Evolutionary conservation across 2,329 filamentous ascomycete genomes (phyloP), one percentile per base, ranked within the genome.

Genomic region (Ophiostoma sp.): DNA sequence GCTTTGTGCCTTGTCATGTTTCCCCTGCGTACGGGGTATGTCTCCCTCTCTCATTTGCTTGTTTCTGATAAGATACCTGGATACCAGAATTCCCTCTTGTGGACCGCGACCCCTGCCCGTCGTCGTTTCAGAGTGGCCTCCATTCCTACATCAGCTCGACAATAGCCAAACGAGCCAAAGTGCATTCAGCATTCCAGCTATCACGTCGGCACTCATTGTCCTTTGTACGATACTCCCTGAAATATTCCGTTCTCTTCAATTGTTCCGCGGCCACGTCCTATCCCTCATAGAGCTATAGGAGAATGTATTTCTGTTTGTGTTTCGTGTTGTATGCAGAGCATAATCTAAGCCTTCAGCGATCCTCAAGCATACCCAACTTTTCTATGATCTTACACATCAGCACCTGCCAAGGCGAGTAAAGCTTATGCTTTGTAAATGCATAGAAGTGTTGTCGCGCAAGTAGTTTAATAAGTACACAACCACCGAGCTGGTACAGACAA

Each of bases 41-140:
- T 55, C 49, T 55, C 49, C 49, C 49, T 55, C 49, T 55, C 49
- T 55, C 49, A 55, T 55, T 55, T 55, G n/a, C n/a, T 36, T 55
- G 49, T 55, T n/a, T 55, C 49, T 55, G 49, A 27, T 55, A 55
- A 55, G 49, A 55, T 55, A 16, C 16, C 5, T 27, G 27, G 27
- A 27, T 27, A 27, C 27, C 27, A 27, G 42, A 55, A 18, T 55
- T 55, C n/a, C 49, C 49, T n/a, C 49, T 49, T 55, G 27, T 55
- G 49, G 49, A 55, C n/a, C 49, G 18, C 49, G 49, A 55, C 49
- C 49, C 49, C 27, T 36, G 49, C 18, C 18, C n/a, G 18, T 55
- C 49, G 27, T 55, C 49, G 49, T 55, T 55, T 55, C 49, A 55
- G 49, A 55, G 49, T 55, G 49, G 49, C 49, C 18, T 55, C n/a